Base-by-base conservation (phyloP, 257 asterid species). In the Fraxinus quadrangulata region DNA sequence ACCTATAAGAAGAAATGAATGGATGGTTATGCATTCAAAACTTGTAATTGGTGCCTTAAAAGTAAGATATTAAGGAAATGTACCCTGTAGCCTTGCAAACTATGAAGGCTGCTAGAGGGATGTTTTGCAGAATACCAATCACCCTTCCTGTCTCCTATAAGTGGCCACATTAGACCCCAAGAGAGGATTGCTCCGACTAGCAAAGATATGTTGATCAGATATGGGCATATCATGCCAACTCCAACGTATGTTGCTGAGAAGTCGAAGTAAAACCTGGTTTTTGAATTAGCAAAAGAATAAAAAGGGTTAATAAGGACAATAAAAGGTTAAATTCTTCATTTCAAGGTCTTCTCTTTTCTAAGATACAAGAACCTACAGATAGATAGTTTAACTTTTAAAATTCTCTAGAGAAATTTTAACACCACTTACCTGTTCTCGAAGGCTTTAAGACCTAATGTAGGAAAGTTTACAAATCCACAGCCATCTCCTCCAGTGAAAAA, bases 201-300 rank as follows among this genome's bases (percentile, higher is more conserved):
- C 67, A 94, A 71, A n/a, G 99, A 94, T 80, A 94, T 31, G 81
- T 94, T 94, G 87, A 94, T 87, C 9, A 94, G 86, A 70, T 94
- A 84, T 0, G 99, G 99, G 28, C 99, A 94, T 77, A 94, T 94
- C 99, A 94, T 94, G 63, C 99, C 99, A 63, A 94, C 97, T 28
- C 99, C 99, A 47, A 94, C 99, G 72, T 94, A 94, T 51, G 96
- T 91, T 63, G 99, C 94, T 37, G 99, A 94, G 85, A 94, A 94
- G 73, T 94, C 97, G 40, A 94, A 94, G 88, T 79, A 94, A 81
- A 94, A 94, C 90, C 98, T 94, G 90, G 68, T 79, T 31, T 54
- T 63, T 37, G 6, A 5, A 9, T 19, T 21, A 67, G 31, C 71
- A 69, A 66, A 78, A 28, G 33, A 34, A 66, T 11, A 12, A 75